phyloP scores from a whole-genome alignment of 2,329 filamentous ascomycete species.

The Sarocladium strictum region DNA sequence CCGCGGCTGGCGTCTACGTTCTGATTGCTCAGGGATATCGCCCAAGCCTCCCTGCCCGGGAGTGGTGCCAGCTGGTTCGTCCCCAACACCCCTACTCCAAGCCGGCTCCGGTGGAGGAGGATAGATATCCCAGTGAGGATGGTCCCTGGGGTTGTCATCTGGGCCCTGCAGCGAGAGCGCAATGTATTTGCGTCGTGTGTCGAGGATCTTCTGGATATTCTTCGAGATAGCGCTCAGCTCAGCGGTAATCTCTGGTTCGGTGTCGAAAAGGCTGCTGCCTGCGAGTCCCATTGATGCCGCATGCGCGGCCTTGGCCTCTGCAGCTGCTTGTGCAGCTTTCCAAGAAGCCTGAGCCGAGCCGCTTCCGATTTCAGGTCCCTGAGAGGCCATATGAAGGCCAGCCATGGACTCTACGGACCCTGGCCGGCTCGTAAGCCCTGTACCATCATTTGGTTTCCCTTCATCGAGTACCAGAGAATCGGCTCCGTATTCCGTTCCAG shows the following conservation, averaged over 20 bases:
- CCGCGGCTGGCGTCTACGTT: conserved; percentile 43
- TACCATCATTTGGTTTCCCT: conserved; percentile 33
- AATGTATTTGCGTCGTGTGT: conserved; percentile 85
- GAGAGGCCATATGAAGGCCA: conserved; percentile 7
- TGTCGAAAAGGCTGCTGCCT: conserved; percentile 62
- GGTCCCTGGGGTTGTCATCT: conserved; percentile 83
- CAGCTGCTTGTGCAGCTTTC: conserved; percentile 4
- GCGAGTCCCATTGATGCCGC: conserved; percentile 50
- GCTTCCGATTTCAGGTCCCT: background rate
- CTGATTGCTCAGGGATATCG: conserved; percentile 13
- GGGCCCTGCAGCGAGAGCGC: conserved; percentile 74
- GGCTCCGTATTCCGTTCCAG: conserved; percentile 29
- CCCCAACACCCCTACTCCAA: conserved; percentile 45
- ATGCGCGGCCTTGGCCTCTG: conserved; percentile 38
- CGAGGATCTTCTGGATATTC: conserved; percentile 84
- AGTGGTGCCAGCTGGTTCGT: background rate
- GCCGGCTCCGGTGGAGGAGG: conserved; percentile 86
- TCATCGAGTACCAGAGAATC: conserved; percentile 28
- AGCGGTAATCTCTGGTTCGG: conserved; percentile 72
- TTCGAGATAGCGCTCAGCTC: conserved; percentile 83
- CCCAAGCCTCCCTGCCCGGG: conserved; percentile 8
- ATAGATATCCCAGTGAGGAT: conserved; percentile 79
- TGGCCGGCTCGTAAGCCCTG: background rate
- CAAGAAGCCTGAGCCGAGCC: background rate
- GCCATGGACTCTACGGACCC: conserved; percentile 7